Evolutionary conservation across 257 asterid species (phyloP), one percentile per base, ranked within the genome.

Genomic region (Ophiorrhiza pumila): DNA sequence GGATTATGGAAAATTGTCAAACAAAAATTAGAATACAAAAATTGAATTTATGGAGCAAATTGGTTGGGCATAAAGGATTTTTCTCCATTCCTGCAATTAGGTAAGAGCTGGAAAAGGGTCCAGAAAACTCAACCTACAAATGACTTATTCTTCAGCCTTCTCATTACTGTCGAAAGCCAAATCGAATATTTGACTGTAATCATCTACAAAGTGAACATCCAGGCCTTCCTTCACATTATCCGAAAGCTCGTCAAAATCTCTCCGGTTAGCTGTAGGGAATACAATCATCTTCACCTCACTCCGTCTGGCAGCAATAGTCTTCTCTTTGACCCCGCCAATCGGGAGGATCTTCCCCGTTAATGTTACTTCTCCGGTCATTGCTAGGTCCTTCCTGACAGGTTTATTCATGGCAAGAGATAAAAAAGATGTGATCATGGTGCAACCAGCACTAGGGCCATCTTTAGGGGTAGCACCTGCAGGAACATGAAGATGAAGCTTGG

Each of bases 371-470:
- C 99, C 98, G 0, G 99, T 95, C 99, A 95, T 95, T 1, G 99
- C 99, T 59, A 95, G 88, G 83, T 95, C 97, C 87, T 88, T 90
- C 81, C 79, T 88, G 7, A 90, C 94, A 29, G 83, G 91, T 75
- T 80, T 87, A 18, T 87, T 81, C 97, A 86, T 82, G 86, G 98
- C 93, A 56, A 95, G 96, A 63, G 99, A 95, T 29, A 95, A 69
- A 78, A 95, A 78, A 74, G 99, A 89, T 29, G 99, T 95, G 69
- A 95, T 89, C 98, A 95, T 95, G 56, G 99, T 95, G 83, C 99
- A 95, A 73, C 98, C 98, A 3, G 99, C 99, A 79, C 99, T 92
- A 4, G 99, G 99, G 9, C 99, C 99, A 35, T 95, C 99, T 85
- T 95, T 95, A 0, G 99, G 99, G 45, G 97, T 95, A 61, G 99